Evolutionary conservation across 1,139 yeast species (phyloP).

Genomic region (Hyphopichia khmerensis): DNA sequence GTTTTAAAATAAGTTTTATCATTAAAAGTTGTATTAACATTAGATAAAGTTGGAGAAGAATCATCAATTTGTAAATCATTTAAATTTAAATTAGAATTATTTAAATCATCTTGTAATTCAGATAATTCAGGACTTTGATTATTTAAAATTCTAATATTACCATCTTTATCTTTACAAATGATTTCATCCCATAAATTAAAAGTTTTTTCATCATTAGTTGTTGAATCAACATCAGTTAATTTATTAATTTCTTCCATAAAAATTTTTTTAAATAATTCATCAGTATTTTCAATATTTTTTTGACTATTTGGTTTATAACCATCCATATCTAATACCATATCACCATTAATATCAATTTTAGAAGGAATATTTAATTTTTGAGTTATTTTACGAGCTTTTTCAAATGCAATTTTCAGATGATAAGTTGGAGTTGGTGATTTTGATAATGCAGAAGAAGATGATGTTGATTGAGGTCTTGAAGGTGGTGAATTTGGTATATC

Average conservation of each 20-base stretch:
- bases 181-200: conserved; percentile 34
- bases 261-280: conserved; percentile 68
- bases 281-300: conserved; percentile 67
- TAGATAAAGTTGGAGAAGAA: not conserved
- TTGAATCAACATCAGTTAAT: conserved; percentile 17
- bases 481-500: conserved; percentile 12
- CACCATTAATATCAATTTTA: conserved; percentile 86
- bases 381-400: conserved; percentile 68
- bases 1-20: conserved; percentile 72
- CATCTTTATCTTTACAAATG: conserved; percentile 59
- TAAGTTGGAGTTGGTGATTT: conserved; percentile 23
- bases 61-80: conserved; percentile 1
- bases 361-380: conserved; percentile 82
- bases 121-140: conserved; percentile 17
- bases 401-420: conserved; percentile 48
- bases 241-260: conserved; percentile 54
- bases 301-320: conserved; percentile 88
- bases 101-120: conserved; percentile 8
- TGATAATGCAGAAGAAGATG: conserved; percentile 13
- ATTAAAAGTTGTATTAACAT: conserved; percentile 17
- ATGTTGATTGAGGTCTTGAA: conserved; percentile 8
- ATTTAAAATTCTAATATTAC: conserved; percentile 60
- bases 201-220: conserved; percentile 22
- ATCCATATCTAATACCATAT: conserved; percentile 87
- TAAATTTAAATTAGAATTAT: not conserved